phyloP scores from a whole-genome alignment of 2,329 filamentous ascomycete species.

The Sclerotinia subarctica region DNA sequence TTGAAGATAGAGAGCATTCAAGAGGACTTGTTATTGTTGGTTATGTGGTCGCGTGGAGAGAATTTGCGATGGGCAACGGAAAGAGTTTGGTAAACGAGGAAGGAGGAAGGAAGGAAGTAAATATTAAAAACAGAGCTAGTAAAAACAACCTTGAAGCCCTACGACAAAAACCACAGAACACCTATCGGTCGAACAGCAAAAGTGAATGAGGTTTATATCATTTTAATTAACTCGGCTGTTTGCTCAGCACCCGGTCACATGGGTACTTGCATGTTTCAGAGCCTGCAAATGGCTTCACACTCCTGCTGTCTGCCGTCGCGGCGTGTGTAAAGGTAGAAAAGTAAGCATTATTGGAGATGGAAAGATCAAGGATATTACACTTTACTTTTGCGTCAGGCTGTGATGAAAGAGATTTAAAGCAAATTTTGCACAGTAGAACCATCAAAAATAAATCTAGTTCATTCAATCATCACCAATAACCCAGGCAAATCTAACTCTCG shows the following conservation, averaged over 20 bases:
- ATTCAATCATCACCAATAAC: conserved; percentile 17
- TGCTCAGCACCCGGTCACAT: background rate
- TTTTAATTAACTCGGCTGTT: background rate
- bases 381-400: background rate
- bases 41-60: background rate
- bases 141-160: background rate
- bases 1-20: background rate
- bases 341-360: background rate
- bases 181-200: background rate
- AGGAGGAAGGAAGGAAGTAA: conserved; percentile 3
- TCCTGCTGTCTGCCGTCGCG: background rate
- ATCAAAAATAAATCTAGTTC: conserved; percentile 13
- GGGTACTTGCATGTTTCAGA: background rate
- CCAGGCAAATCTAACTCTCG: conserved; percentile 10
- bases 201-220: background rate
- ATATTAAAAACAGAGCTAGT: conserved; percentile 1
- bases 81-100: background rate
- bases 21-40: background rate
- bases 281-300: background rate
- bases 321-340: background rate
- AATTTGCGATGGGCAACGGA: background rate
- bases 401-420: background rate
- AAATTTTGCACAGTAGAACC: background rate
- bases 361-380: background rate
- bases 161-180: background rate